These are phyloP conservation scores for Solanum hybrid DNA, from an alignment of 305 asterid genomes.

Conservation along the genomic window DNA sequence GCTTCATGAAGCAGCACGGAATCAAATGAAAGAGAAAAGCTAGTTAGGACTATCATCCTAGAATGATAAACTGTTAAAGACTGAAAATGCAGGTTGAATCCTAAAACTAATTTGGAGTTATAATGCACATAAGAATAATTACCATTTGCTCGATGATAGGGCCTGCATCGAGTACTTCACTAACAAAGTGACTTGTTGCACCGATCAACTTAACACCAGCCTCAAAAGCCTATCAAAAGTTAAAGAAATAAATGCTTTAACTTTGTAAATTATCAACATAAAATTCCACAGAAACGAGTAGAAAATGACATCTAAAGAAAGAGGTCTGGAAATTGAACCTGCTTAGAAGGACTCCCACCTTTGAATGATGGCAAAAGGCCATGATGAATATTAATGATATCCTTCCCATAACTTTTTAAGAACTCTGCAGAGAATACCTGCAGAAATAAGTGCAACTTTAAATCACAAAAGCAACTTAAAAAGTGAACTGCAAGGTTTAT, in stretches of 20 bases:
- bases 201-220: slow-evolving; percentile 94
- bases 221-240: slow-evolving; percentile 59
- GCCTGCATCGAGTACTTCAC: slow-evolving; percentile 86
- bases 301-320: slow-evolving; percentile 1
- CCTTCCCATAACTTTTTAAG: slow-evolving; percentile 56
- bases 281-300: background rate
- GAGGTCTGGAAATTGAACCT: slow-evolving; percentile 29
- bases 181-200: slow-evolving; percentile 90
- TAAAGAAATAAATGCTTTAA: background rate
- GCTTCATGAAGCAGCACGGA: background rate
- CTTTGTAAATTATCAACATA: background rate
- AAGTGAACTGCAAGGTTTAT: background rate
- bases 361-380: slow-evolving; percentile 94
- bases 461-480: background rate
- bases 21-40: background rate
- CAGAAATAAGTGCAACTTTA: slow-evolving; percentile 15
- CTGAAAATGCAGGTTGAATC: background rate
- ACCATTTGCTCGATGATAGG: slow-evolving; percentile 98
- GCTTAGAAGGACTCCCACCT: slow-evolving; percentile 89
- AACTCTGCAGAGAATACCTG: slow-evolving; percentile 75
- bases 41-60: background rate
- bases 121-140: slow-evolving; percentile 5
- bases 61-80: background rate
- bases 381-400: slow-evolving; percentile 86
- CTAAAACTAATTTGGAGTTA: background rate